These are phyloP conservation scores for Rhizopogon salebrosus DNA, from an alignment of 768 basidiomycete genomes.

Conservation along the genomic window DNA sequence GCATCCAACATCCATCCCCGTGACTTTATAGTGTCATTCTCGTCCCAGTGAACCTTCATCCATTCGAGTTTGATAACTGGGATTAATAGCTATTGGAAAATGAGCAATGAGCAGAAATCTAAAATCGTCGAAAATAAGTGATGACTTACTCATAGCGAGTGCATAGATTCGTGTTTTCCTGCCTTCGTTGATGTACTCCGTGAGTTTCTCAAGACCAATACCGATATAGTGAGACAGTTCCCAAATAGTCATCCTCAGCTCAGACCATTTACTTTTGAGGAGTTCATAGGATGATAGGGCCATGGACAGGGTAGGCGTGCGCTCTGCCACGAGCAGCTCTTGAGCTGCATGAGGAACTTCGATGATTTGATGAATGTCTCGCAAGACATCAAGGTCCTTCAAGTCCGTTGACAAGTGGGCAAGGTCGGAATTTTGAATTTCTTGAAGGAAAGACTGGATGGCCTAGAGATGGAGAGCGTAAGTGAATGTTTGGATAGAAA, in stretches of 20 bases:
- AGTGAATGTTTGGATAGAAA: neutral
- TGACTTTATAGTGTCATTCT: neutral
- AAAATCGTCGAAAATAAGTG: neutral
- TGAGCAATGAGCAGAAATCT: neutral
- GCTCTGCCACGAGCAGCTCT: constrained; percentile 28
- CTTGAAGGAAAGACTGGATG: constrained; percentile 1
- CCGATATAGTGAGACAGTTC: constrained; percentile 22
- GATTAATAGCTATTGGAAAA: constrained; percentile 11
- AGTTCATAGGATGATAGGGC: constrained; percentile 29
- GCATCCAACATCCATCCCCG: neutral
- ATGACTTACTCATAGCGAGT: constrained; percentile 7
- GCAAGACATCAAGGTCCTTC: constrained; percentile 10
- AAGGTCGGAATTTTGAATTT: neutral
- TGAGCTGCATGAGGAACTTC: constrained; percentile 25
- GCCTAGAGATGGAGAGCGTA: constrained; percentile 7
- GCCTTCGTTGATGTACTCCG: constrained; percentile 22
- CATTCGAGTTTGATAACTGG: constrained; percentile 10
- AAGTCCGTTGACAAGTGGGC: neutral
- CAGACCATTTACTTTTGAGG: constrained; percentile 14
- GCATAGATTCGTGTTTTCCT: constrained; percentile 10
- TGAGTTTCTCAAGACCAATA: constrained; percentile 24
- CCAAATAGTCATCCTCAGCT: constrained; percentile 11
- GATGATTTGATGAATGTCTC: constrained; percentile 25
- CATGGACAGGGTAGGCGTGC: constrained; percentile 28
- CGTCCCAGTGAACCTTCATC: constrained; percentile 3